These are phyloP conservation scores for Termitomyces sp. DNA, from an alignment of 768 basidiomycete genomes.

Conservation along the genomic window DNA sequence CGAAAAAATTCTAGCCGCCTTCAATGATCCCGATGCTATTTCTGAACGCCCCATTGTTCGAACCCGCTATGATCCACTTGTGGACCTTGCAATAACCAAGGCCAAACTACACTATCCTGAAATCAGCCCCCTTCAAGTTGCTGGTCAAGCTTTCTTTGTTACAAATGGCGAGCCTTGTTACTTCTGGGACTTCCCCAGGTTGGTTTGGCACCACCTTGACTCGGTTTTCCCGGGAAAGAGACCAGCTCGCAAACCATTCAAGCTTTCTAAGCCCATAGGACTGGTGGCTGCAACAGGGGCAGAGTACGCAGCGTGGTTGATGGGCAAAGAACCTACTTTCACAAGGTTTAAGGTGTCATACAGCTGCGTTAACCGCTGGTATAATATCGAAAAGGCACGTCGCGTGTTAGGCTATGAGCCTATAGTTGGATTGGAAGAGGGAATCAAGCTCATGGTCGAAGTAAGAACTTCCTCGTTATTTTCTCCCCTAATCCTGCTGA, in stretches of 20 bases:
- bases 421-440: conserved; percentile 82
- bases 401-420: conserved; percentile 93
- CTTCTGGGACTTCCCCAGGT: conserved; percentile 91
- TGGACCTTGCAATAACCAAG: conserved; percentile 48
- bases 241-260: conserved; percentile 28
- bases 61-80: conserved; percentile 79
- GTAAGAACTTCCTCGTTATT: conserved; percentile 32
- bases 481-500: not conserved
- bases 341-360: conserved; percentile 82
- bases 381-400: conserved; percentile 93
- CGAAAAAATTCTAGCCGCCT: conserved; percentile 49
- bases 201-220: conserved; percentile 72
- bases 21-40: conserved; percentile 38
- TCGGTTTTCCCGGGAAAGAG: conserved; percentile 52
- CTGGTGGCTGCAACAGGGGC: conserved; percentile 63
- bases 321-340: conserved; percentile 78
- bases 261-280: conserved; percentile 61
- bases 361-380: conserved; percentile 74
- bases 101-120: conserved; percentile 39
- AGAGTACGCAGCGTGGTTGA: conserved; percentile 69
- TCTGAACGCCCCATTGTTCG: conserved; percentile 56
- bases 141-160: conserved; percentile 93
- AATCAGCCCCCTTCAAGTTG: conserved; percentile 65
- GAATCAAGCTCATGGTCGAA: conserved; percentile 71
- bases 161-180: conserved; percentile 95